A percentile compares a stretch with the other conserved stretches of the same genome.
Evolutionary conservation across 768 basidiomycete genomes (phyloP).

Genomic region (Suillus hirtellus): DNA sequence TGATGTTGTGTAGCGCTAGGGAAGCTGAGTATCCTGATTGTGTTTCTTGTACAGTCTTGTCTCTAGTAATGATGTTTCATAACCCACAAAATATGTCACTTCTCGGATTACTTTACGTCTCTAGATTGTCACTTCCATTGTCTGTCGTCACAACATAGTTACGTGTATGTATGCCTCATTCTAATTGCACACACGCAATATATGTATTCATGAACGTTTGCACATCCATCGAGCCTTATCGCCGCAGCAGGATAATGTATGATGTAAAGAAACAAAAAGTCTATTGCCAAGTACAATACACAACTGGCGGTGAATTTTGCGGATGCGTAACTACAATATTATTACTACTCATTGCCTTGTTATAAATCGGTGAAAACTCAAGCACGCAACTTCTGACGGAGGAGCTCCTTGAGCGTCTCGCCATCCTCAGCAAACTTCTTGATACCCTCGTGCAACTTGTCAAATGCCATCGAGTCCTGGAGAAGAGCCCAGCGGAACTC

Average conservation of each 20-base stretch:
- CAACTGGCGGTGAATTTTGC: neutral
- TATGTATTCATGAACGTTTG: neutral
- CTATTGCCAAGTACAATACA: constrained; percentile 1
- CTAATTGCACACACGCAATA: constrained; percentile 4
- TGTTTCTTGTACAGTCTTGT: constrained; percentile 1
- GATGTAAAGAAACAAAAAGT: neutral
- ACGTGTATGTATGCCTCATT: constrained; percentile 5
- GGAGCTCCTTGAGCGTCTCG: constrained; percentile 77
- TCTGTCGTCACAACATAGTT: neutral
- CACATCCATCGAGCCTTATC: neutral
- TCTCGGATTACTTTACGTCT: constrained; percentile 3
- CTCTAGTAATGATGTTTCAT: constrained; percentile 5
- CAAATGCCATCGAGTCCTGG: constrained; percentile 96
- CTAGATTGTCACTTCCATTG: neutral
- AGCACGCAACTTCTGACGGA: constrained; percentile 62
- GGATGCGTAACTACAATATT: neutral
- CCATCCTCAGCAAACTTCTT: constrained; percentile 98
- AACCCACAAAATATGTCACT: neutral
- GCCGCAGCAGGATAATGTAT: neutral
- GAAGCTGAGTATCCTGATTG: neutral
- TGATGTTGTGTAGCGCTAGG: neutral
- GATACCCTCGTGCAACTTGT: constrained; percentile 98
- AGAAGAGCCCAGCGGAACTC: constrained; percentile 95
- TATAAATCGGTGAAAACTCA: constrained; percentile 9
- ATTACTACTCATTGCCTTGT: constrained; percentile 1